phyloP scores from a whole-genome alignment of 257 asterid genomes.

The Gentiana macrophylla region DNA sequence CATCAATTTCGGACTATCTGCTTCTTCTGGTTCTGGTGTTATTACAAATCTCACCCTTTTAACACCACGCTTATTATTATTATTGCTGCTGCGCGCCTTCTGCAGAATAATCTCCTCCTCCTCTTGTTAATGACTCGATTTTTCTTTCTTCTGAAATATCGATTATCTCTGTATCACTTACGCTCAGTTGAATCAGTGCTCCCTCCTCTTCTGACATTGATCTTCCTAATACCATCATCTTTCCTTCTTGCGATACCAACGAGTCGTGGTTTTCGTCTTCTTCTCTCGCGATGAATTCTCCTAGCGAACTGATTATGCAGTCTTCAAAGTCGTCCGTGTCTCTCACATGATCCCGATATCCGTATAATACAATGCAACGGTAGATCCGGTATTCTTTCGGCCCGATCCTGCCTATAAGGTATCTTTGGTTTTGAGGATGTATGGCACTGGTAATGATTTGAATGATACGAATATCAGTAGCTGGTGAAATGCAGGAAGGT shows the following conservation, averaged over 20 bases:
- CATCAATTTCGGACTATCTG: conserved; percentile 49
- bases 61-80: conserved; percentile 6
- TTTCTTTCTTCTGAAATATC: not conserved
- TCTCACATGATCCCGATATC: conserved; percentile 53
- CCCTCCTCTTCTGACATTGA: conserved; percentile 28
- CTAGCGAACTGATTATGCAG: conserved; percentile 66
- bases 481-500: conserved; percentile 83
- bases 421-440: conserved; percentile 41
- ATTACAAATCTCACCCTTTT: conserved; percentile 55
- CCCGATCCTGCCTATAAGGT: conserved; percentile 79
- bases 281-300: conserved; percentile 60
- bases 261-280: conserved; percentile 37
- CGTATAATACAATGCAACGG: conserved; percentile 72
- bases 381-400: conserved; percentile 59
- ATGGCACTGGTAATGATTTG: conserved; percentile 67
- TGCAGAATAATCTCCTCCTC: too few species aligned
- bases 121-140: too few species aligned
- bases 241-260: conserved; percentile 43
- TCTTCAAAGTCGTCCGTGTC: conserved; percentile 75
- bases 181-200: conserved; percentile 39
- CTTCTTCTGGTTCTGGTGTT: conserved; percentile 18
- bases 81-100: conserved; percentile 5
- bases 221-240: conserved; percentile 58
- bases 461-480: conserved; percentile 69
- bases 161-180: conserved; percentile 8